Percentiles rank a stretch among this genome's conserved stretches.
These are phyloP conservation scores for Leucocoprinus birnbaumii DNA, from an alignment of 768 basidiomycete species.

Conservation along the genomic window DNA sequence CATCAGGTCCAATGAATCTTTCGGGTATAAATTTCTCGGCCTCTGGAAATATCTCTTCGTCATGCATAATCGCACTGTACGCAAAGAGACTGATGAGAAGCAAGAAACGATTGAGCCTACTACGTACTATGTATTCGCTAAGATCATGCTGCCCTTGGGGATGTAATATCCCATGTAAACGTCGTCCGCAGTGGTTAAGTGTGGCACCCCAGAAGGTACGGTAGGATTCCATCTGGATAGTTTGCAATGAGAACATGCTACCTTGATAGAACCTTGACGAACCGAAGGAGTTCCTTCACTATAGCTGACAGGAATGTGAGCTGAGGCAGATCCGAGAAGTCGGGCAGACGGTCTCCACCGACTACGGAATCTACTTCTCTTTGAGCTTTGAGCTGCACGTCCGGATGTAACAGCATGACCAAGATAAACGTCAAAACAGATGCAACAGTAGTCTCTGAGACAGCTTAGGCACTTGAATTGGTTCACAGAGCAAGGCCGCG, in stretches of 20 bases:
- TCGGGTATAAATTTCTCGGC: constrained; percentile 38
- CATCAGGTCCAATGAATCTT: constrained; percentile 25
- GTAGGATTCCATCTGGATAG: neutral
- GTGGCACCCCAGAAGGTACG: constrained; percentile 30
- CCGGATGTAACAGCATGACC: constrained; percentile 11
- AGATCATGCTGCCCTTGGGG: constrained; percentile 43
- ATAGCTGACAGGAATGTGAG: constrained; percentile 24
- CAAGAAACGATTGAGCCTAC: no score
- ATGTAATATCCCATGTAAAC: constrained; percentile 35
- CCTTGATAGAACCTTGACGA: neutral
- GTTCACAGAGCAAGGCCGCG: neutral
- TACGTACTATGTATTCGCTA: constrained; percentile 44
- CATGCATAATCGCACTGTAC: constrained; percentile 35
- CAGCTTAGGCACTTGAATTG: neutral
- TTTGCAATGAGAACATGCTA: no score
- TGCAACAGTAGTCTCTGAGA: neutral
- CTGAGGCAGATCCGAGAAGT: constrained; percentile 18
- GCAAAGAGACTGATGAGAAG: no score
- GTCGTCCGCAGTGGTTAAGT: constrained; percentile 32
- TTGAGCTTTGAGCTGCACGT: constrained; percentile 19
- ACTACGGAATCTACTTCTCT: constrained; percentile 24
- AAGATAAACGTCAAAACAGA: neutral
- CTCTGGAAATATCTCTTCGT: constrained; percentile 34
- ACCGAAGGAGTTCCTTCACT: constrained; percentile 19
- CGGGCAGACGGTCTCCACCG: constrained; percentile 22